Evolutionary conservation across 2,329 filamentous ascomycete species (phyloP), one percentile per base, ranked within the genome.

Genomic region (Bipolaris cookei): DNA sequence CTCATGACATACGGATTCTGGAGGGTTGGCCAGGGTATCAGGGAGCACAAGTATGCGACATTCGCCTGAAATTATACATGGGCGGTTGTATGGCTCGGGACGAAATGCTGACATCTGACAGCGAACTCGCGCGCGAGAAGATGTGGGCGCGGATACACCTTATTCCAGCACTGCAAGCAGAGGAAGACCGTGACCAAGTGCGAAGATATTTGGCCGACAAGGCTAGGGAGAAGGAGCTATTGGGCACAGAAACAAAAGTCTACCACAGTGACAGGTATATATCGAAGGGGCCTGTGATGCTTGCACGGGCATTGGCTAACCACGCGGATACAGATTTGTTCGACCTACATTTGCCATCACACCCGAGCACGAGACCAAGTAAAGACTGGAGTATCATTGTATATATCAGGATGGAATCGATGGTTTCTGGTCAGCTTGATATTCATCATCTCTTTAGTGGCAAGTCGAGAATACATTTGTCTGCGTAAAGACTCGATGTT

Each of bases 81-180:
- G 18, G 18, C 10, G 4, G 16, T 18, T 35, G 4, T n/a, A 10
- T 10, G 14, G n/a, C 30, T 21, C 13, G 16, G 23, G 18, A 14
- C 21, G 16, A 47, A 51, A 38, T 55, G 49, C 69, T 73, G 51
- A 74, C 64, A 35, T n/a, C 16, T 23, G 23, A 56, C 71, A 97
- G 93, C 75, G 95, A 99, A 80, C 88, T 97, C 67, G 91, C 88
- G 63, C 91, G 95, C 70, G 95, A 99, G 76, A 99, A 98, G 84
- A 95, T 97, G 87, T 99, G 95, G 95, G 87, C 91, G 61, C 90
- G 95, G 75, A 96, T 99, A 80, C 88, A 98, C 80, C 84, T 99
- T 64, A 95, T 94, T 73, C 95, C 95, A 56, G 82, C 97, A 63
- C 87, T 99, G 63, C 94, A 98, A 78, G 95, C 95, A 54, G 95